A percentile compares a stretch with the other conserved stretches of the same genome.
phyloP scores from a whole-genome alignment of 2,329 filamentous ascomycete species.

The Huntiella omanensis region DNA sequence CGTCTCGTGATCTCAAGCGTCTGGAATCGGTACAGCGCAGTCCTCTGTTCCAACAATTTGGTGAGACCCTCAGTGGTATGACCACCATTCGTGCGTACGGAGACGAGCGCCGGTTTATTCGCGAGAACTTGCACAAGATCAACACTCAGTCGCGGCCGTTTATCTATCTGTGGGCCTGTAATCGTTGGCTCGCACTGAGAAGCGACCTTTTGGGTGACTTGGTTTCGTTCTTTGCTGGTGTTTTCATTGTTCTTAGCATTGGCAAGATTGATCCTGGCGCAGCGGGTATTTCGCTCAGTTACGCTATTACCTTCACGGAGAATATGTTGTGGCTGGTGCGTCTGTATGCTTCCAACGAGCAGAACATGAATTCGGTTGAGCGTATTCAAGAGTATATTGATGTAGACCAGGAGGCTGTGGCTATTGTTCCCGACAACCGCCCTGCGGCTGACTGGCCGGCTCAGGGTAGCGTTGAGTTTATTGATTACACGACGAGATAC shows the following conservation, averaged over 20 bases:
- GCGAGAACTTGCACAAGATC: conserved; percentile 74
- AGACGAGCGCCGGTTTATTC: conserved; percentile 79
- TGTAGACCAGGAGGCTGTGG: conserved; percentile 76
- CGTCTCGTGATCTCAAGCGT: conserved; percentile 88
- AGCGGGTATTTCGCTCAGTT: conserved; percentile 83
- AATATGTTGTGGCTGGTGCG: conserved; percentile 94
- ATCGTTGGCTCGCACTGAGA: conserved; percentile 87
- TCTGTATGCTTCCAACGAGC: conserved; percentile 84
- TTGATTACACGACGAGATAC: conserved; percentile 77
- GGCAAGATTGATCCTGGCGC: conserved; percentile 75
- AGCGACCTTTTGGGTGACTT: conserved; percentile 80
- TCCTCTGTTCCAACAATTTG: conserved; percentile 93
- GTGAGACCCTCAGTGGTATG: conserved; percentile 84
- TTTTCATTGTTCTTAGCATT: conserved; percentile 71
- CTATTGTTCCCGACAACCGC: conserved; percentile 58
- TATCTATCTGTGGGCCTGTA: conserved; percentile 90
- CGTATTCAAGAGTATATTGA: conserved; percentile 94
- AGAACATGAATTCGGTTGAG: conserved; percentile 99
- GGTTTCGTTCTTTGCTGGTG: conserved; percentile 82
- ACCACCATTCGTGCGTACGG: conserved; percentile 95
- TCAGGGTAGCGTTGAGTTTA: conserved; percentile 71
- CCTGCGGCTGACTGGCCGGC: conserved; percentile 71
- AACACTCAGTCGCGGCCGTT: conserved; percentile 86
- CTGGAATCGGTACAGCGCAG: conserved; percentile 87
- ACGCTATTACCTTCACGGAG: conserved; percentile 91